These are phyloP conservation scores for Lentinula boryana DNA, from an alignment of 768 basidiomycete genomes.

Conservation along the genomic window DNA sequence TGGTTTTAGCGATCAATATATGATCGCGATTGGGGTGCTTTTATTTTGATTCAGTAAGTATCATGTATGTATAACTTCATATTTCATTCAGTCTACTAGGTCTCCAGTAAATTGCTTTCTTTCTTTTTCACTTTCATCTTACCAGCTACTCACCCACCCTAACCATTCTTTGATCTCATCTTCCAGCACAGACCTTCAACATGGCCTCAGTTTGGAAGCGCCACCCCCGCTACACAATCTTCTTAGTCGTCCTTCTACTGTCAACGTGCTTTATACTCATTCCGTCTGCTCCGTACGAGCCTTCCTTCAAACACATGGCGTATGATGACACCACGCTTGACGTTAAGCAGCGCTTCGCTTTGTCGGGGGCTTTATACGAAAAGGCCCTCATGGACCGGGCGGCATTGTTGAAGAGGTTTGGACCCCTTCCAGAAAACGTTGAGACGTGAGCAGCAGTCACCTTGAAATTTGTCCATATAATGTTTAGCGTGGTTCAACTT, in stretches of 20 bases:
- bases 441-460: not conserved
- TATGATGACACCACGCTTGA: not conserved
- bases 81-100: not conserved
- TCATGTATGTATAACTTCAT: not conserved
- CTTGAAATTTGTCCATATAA: not conserved
- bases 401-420: not conserved
- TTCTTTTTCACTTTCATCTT: not conserved
- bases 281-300: not conserved
- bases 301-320: not conserved
- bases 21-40: not conserved
- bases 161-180: not conserved
- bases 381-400: not conserved
- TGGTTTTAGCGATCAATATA: not conserved
- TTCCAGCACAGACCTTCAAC: not conserved
- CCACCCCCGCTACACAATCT: not conserved
- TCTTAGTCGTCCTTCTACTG: not conserved
- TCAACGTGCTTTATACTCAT: not conserved
- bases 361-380: not conserved
- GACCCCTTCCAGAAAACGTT: not conserved
- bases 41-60: not conserved
- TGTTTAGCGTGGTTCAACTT: not conserved
- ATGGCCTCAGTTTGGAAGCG: conserved; percentile 2
- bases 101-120: not conserved
- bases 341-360: not conserved
- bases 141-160: not conserved